A percentile compares a stretch with the other conserved stretches of the same genome.
Conservation (phyloP, 768 basidiomycete genomes). For the Rhizopogon vinicolor region DNA sequence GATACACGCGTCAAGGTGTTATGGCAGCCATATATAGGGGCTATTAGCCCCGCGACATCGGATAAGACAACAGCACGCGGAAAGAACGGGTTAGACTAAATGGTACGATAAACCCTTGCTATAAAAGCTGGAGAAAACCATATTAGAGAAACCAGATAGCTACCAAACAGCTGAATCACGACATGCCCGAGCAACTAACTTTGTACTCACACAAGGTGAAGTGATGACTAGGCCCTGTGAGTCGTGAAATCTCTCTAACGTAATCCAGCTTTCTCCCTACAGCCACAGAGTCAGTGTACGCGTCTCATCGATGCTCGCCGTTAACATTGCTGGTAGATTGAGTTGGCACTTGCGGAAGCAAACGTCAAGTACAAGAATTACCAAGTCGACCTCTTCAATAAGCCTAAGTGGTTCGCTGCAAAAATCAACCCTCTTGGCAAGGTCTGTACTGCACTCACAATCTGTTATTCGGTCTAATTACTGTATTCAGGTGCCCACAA, state of each 20-base stretch:
- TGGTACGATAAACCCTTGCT: neutral
- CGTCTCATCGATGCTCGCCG: neutral
- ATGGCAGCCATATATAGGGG: too few species aligned
- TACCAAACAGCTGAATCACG: neutral
- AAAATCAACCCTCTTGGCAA: slow-evolving; percentile 62
- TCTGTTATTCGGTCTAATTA: neutral
- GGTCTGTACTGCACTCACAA: slow-evolving; percentile 29
- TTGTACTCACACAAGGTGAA: neutral
- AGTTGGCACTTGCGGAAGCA: slow-evolving; percentile 55
- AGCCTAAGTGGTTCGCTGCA: slow-evolving; percentile 62
- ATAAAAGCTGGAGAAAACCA: neutral
- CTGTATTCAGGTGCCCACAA: slow-evolving; percentile 43
- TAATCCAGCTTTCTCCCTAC: slow-evolving; percentile 44
- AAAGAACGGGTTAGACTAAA: neutral
- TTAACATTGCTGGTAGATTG: slow-evolving; percentile 30
- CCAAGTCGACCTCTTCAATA: slow-evolving; percentile 56
- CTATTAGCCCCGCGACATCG: too few species aligned
- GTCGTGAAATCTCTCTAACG: neutral
- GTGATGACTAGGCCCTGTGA: neutral
- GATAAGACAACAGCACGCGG: too few species aligned
- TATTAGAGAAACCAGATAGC: neutral
- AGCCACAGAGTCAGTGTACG: slow-evolving; percentile 41
- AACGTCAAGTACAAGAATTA: slow-evolving; percentile 42
- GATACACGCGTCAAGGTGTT: neutral
- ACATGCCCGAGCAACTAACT: neutral